Evolutionary conservation across 108 stramenopile species (phyloP).

Genomic region (Discostella stelligeroides): DNA sequence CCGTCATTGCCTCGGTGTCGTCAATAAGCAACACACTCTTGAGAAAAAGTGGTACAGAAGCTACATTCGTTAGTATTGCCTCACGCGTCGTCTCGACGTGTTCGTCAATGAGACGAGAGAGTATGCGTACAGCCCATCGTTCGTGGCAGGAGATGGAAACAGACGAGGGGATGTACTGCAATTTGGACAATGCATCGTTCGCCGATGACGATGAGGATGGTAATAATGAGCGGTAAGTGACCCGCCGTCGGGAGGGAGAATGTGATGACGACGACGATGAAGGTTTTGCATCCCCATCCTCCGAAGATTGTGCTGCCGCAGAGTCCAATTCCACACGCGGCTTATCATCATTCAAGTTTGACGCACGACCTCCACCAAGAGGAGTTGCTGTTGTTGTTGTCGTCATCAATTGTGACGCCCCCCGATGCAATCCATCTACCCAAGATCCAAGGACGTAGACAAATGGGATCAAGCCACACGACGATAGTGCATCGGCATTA

Average conservation of each 20-base stretch:
- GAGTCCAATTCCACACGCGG: not conserved
- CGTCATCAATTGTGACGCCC: not conserved
- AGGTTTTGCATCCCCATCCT: not conserved
- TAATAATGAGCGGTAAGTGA: conserved; percentile 14
- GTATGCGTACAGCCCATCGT: conserved; percentile 33
- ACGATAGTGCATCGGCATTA: conserved; percentile 16
- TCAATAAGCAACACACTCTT: conserved; percentile 37
- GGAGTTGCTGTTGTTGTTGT: no score
- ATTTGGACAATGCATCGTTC: conserved; percentile 19
- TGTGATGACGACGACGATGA: not conserved
- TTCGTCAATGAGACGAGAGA: conserved; percentile 45
- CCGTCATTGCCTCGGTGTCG: conserved; percentile 25
- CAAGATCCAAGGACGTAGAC: conserved; percentile 31
- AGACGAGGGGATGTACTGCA: conserved; percentile 22
- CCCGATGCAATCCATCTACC: conserved; percentile 28
- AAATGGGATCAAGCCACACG: conserved; percentile 36
- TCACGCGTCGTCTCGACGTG: conserved; percentile 44
- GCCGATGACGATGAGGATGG: conserved; percentile 4
- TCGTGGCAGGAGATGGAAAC: conserved; percentile 35
- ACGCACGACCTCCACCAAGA: not conserved
- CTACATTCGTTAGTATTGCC: conserved; percentile 44
- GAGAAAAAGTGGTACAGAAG: conserved; percentile 45
- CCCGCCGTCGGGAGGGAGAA: conserved; percentile 1
- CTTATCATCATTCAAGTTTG: not conserved
- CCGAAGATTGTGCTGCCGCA: not conserved